Evolutionary conservation across 192 early-diverging fungal genomes (phyloP).

Genomic region (Mortierella alpina): DNA sequence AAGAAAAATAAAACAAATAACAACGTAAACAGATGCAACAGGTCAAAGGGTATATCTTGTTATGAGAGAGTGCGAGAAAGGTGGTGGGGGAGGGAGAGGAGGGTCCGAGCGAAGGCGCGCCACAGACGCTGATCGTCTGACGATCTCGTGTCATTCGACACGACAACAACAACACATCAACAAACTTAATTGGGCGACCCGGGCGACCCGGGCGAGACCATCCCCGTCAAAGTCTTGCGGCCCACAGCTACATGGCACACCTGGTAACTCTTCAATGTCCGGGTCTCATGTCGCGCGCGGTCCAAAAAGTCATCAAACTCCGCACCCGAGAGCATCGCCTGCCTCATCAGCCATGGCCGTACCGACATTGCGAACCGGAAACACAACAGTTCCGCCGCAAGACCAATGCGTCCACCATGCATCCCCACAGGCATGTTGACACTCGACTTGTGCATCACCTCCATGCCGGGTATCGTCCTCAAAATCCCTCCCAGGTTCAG

Average conservation of each 20-base stretch:
- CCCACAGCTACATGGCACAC: slow-evolving; percentile 45
- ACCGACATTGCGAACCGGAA: slow-evolving; percentile 37
- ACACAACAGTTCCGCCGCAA: slow-evolving; percentile 35
- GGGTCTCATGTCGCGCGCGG: slow-evolving; percentile 35
- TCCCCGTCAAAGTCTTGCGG: slow-evolving; percentile 20
- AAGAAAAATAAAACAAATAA: neutral
- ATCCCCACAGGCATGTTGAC: slow-evolving; percentile 49
- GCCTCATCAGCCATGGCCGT: slow-evolving; percentile 48
- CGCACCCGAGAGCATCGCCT: slow-evolving; percentile 46
- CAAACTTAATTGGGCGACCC: neutral
- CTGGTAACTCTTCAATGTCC: slow-evolving; percentile 47
- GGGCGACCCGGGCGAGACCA: neutral
- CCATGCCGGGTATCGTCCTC: slow-evolving; percentile 42
- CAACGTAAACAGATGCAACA: neutral
- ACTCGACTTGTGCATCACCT: slow-evolving; percentile 36
- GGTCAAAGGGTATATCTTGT: neutral
- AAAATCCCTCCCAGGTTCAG: slow-evolving; percentile 50
- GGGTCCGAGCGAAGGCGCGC: neutral
- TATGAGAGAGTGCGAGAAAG: neutral
- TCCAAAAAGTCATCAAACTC: slow-evolving; percentile 50
- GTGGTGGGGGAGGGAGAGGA: neutral
- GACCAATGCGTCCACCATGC: slow-evolving; percentile 39
- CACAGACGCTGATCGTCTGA: no score
- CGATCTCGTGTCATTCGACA: no score
- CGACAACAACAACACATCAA: slow-evolving; percentile 15